phyloP scores from a whole-genome alignment of 2,329 filamentous ascomycete species.

The Diplodia scrobiculata region DNA sequence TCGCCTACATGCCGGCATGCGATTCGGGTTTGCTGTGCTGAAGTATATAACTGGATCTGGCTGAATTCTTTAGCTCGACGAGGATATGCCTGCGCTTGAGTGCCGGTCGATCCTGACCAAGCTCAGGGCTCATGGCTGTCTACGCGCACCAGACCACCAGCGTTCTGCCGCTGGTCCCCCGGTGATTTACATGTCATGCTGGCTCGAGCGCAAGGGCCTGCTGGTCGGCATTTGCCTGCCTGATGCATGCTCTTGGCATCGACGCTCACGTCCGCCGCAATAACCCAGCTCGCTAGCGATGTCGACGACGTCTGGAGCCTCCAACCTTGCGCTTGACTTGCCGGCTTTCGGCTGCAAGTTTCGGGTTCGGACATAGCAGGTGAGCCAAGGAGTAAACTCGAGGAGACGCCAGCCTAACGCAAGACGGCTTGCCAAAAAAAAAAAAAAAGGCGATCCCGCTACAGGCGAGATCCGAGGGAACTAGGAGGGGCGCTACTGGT shows the following conservation, averaged over 20 bases:
- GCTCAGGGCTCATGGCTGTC: conserved; percentile 10
- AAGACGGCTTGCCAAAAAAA: conserved; percentile 9
- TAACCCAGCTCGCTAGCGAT: neutral
- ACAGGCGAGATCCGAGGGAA: conserved; percentile 18
- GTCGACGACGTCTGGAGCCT: neutral
- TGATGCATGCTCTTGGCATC: conserved; percentile 3
- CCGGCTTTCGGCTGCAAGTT: neutral
- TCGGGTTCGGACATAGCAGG: neutral
- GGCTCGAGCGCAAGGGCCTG: conserved; percentile 5
- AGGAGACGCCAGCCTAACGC: neutral
- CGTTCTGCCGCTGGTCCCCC: conserved; percentile 2
- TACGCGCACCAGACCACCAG: conserved; percentile 10
- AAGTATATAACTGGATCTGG: conserved; percentile 12
- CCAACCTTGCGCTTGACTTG: neutral
- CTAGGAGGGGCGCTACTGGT: conserved; percentile 13
- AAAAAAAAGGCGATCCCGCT: conserved; percentile 10
- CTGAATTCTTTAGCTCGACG: conserved; percentile 3
- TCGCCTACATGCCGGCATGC: conserved; percentile 2
- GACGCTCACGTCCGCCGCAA: neutral
- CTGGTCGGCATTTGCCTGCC: conserved; percentile 12
- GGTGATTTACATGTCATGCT: conserved; percentile 7
- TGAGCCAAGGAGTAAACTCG: neutral
- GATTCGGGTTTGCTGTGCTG: conserved; percentile 3
- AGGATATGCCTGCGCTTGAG: conserved; percentile 15
- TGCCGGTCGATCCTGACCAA: conserved; percentile 24